Evolutionary conservation across 305 asterid genomes (phyloP), one percentile per base, ranked within the genome.

Genomic region (Solanum aculeatissimum): DNA sequence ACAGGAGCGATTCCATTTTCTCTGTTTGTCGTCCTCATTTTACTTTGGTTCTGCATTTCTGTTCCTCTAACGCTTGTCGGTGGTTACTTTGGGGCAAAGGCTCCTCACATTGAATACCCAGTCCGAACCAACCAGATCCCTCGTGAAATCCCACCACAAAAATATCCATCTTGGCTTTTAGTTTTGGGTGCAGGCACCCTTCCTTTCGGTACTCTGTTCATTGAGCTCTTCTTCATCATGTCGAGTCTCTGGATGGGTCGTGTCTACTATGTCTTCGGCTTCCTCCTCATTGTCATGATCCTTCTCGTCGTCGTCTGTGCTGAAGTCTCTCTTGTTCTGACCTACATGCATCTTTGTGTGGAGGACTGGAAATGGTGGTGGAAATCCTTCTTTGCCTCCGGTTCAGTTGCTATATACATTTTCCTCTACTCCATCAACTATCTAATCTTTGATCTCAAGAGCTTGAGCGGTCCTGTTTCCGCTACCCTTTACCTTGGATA

Each of bases 311-410:
- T 86, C 7, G 92, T 89, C 21, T 89, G 92, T 85, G 92, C 92
- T 16, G 92, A 89, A 68, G 92, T 89, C 13, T 89, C 92, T 27
- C 89, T 89, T 75, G 92, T 89, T 42, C 88, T 89, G 7, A 88
- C 92, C 68, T 89, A 89, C 87, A 89, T 89, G 92, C 90, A 89
- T 83, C 85, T 89, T 2, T 89, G 92, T 69, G 92, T 89, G 58
- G 90, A 89, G 87, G 92, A 89, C 85, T 89, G 88, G 89, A 86
- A 85, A 57, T 89, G 92, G 92, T 89, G 92, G 92, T 89, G 92
- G 92, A 89, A 89, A 77, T 89, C 92, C 4, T 89, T 89, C 82
- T 89, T 86, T 15, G 92, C 90, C 0, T 89, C 92, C 13, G 92
- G 92, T 4, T 89, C 92, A 32, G 89, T 89, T 57, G 89, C 90